Evolutionary conservation across 2,329 filamentous ascomycete genomes (phyloP), one percentile per base, ranked within the genome.

Genomic region (Verticillium longisporum): DNA sequence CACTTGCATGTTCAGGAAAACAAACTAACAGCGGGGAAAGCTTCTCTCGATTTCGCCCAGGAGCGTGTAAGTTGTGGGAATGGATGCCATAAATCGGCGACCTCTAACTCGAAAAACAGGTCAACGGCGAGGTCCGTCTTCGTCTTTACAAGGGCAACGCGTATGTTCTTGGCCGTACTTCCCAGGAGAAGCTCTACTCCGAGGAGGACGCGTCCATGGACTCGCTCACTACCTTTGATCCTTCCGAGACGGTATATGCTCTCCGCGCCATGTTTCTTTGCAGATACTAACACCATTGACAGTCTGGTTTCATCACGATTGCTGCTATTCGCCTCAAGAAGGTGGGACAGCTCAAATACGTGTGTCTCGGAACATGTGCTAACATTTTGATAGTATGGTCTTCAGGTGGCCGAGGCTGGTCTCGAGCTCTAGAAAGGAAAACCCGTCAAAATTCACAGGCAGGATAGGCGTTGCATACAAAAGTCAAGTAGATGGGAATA

Each of bases 321-420:
- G 81, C 94, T 70, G 84, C 84, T 65, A 89, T 89, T 66, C 80
- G 84, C 55, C 76, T 89, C 57, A 78, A 86, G 75, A 88, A 76
- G 68, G 38, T 58, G 7, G 13, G 15, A 14, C 11, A 26, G 3
- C 26, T 26, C 26, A 26, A 26, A 26, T 26, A 26, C 26, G 26
- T 26, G 26, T 26, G 26, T 26, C 26, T 26, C 26, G 26, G 26
- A 26, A 26, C 14, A 45, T 4, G 38, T 56, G 53, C 58, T 56
- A 32, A 55, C 53, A 21, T 13, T 18, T 66, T 0, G 38, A 50
- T 6, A 83, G 74, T 82, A 78, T 62, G 78, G 79, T 56, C 67
- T 70, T 2, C 69, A 71, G 60, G 76, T 77, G 73, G 73, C 72
- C 61, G 71, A 74, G 68, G 66, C 72, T 15, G 76, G 76, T 64